Percentiles rank a stretch among this genome's conserved stretches.
Evolutionary conservation across 768 basidiomycete genomes (phyloP).

Genomic region (Leucogyrophana mollusca): DNA sequence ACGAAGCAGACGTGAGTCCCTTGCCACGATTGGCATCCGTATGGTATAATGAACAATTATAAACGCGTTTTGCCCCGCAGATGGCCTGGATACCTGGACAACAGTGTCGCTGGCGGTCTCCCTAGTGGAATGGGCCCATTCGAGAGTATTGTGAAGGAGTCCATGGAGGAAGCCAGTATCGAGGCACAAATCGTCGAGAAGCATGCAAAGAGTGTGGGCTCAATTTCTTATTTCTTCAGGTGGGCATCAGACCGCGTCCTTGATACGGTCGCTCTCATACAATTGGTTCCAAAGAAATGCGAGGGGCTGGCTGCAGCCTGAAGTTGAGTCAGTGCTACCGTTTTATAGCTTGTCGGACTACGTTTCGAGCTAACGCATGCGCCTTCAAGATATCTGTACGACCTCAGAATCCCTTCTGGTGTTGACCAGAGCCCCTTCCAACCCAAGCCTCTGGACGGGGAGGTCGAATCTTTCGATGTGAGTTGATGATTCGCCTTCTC

Average conservation of each 20-base stretch:
- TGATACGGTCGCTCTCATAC: slow-evolving; percentile 1
- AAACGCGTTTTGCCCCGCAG: slow-evolving; percentile 41
- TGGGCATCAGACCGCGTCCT: slow-evolving; percentile 22
- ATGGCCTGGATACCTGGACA: slow-evolving; percentile 87
- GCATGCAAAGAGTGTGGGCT: slow-evolving; percentile 61
- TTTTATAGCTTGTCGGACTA: not conserved
- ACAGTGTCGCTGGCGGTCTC: slow-evolving; percentile 91
- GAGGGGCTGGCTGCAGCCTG: slow-evolving; percentile 73
- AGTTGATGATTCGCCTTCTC: slow-evolving; percentile 11
- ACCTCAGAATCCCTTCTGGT: slow-evolving; percentile 64
- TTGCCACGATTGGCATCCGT: not conserved
- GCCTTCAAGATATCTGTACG: slow-evolving; percentile 72
- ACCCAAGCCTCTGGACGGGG: slow-evolving; percentile 83
- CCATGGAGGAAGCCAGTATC: slow-evolving; percentile 90
- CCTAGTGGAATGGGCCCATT: slow-evolving; percentile 72
- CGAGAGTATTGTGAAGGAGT: slow-evolving; percentile 84
- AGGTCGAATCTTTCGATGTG: slow-evolving; percentile 93
- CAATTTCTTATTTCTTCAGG: slow-evolving; percentile 82
- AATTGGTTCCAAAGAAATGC: slow-evolving; percentile 18
- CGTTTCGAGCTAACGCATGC: not conserved
- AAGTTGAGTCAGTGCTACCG: slow-evolving; percentile 62
- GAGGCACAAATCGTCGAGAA: slow-evolving; percentile 59
- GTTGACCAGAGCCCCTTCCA: slow-evolving; percentile 47
- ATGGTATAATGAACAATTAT: not conserved
- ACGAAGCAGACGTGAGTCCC: slow-evolving; percentile 84